These are phyloP conservation scores for Rhodotorula graminis DNA, from an alignment of 768 basidiomycete genomes.

Conservation along the genomic window DNA sequence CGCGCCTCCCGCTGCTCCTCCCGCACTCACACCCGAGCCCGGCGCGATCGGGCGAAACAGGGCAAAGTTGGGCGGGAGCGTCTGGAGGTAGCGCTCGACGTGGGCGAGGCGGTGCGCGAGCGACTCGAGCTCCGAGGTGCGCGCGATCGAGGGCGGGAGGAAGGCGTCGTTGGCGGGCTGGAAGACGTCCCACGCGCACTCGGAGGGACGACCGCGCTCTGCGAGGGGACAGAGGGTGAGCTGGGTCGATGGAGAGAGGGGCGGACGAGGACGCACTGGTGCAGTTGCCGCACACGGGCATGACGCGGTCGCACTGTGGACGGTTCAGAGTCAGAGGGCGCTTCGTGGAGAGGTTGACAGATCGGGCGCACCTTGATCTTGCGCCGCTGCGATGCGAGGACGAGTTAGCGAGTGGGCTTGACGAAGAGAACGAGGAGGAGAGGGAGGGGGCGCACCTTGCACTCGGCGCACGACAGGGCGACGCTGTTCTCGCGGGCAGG, in stretches of 20 bases:
- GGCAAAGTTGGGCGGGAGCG: constrained; percentile 36
- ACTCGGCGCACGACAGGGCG: constrained; percentile 33
- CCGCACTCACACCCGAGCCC: too few relatives aligned
- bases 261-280: not conserved
- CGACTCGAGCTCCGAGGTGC: constrained; percentile 27
- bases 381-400: not conserved
- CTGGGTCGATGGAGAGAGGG: too few relatives aligned
- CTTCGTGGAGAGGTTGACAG: rapidly evolving
- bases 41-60: constrained; percentile 15
- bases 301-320: constrained; percentile 26
- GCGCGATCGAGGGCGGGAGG: constrained; percentile 31
- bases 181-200: constrained; percentile 37
- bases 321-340: too few relatives aligned
- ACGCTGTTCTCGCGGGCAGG: constrained; percentile 15
- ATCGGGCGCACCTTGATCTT: constrained; percentile 29
- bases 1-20: too few relatives aligned
- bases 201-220: constrained; percentile 20
- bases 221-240: not conserved
- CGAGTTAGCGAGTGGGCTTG: not conserved
- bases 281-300: constrained; percentile 36
- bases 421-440: not conserved
- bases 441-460: constrained; percentile 10
- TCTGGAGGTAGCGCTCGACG: constrained; percentile 33
- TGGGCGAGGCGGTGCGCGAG: constrained; percentile 26
- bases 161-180: constrained; percentile 27